Conservation (phyloP, 306 rosid genomes). For the Sechiopsis laciniata region DNA sequence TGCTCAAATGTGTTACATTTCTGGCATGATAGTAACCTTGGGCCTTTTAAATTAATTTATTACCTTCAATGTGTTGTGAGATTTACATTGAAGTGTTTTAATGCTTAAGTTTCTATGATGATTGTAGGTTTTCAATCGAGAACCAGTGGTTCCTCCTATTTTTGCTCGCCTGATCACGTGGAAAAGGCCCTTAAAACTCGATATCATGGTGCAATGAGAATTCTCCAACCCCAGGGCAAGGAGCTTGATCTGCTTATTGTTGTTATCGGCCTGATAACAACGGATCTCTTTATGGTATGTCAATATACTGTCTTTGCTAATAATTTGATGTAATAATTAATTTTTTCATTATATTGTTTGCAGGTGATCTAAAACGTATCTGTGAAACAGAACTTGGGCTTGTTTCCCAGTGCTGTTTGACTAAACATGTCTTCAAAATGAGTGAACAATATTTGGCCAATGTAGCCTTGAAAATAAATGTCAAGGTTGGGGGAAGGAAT, state of each 20-base stretch:
- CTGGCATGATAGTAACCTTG: conserved; percentile 72
- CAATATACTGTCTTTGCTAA: neutral
- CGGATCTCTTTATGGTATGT: conserved; percentile 86
- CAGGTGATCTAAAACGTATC: conserved; percentile 85
- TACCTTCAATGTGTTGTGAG: neutral
- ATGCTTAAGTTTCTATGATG: neutral
- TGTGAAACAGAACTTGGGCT: conserved; percentile 96
- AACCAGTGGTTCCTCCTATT: conserved; percentile 62
- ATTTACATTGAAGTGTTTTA: neutral
- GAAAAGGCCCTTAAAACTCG: conserved; percentile 69
- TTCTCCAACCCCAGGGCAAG: conserved; percentile 40
- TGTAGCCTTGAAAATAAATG: conserved; percentile 83
- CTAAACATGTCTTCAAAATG: conserved; percentile 77
- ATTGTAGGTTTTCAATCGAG: conserved; percentile 55
- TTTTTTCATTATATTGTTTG: conserved; percentile 7
- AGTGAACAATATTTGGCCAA: conserved; percentile 88
- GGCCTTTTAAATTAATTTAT: too few species aligned
- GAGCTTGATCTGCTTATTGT: conserved; percentile 88
- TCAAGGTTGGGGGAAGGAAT: conserved; percentile 93
- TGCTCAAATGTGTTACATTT: conserved; percentile 75
- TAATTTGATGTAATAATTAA: neutral
- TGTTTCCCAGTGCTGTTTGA: conserved; percentile 89
- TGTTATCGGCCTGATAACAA: conserved; percentile 85
- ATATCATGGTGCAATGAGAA: conserved; percentile 66
- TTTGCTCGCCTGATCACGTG: conserved; percentile 84